Conservation (phyloP, 306 rosid species). For the Adenanthera pavonina region DNA sequence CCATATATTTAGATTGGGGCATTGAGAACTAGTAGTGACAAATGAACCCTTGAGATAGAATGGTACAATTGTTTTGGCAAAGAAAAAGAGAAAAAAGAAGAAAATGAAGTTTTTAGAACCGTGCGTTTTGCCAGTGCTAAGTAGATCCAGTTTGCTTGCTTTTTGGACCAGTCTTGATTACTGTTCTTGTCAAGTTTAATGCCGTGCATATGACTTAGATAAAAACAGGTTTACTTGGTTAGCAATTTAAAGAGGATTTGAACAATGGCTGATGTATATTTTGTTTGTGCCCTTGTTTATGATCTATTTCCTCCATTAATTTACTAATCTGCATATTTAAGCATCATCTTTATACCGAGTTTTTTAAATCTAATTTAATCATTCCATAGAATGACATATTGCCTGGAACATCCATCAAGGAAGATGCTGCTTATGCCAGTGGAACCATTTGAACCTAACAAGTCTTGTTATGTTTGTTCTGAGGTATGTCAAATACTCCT, state of each 20-base stretch:
- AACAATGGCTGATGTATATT: background rate
- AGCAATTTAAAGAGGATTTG: constrained; percentile 10
- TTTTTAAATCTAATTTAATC: constrained; percentile 33
- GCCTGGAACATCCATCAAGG: constrained; percentile 88
- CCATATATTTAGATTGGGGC: constrained; percentile 20
- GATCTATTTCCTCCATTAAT: constrained; percentile 11
- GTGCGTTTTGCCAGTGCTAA: constrained; percentile 25
- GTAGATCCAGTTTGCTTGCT: constrained; percentile 19
- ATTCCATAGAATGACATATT: constrained; percentile 85
- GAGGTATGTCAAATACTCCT: constrained; percentile 58
- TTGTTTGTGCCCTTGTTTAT: constrained; percentile 8
- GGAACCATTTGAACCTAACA: constrained; percentile 93
- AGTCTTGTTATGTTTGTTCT: constrained; percentile 96
- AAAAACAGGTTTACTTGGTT: constrained; percentile 11
- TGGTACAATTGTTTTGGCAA: background rate
- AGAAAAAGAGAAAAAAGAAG: background rate
- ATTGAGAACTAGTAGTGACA: constrained; percentile 28
- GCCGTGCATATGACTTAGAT: constrained; percentile 8
- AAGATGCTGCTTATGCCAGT: constrained; percentile 96
- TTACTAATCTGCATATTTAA: background rate
- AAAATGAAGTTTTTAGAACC: background rate
- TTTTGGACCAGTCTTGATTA: constrained; percentile 21
- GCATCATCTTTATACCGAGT: background rate
- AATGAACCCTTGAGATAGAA: constrained; percentile 12
- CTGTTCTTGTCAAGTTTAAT: constrained; percentile 20